These are phyloP conservation scores for Capronia americana DNA, from an alignment of 2,329 filamentous ascomycete genomes.

Conservation along the genomic window DNA sequence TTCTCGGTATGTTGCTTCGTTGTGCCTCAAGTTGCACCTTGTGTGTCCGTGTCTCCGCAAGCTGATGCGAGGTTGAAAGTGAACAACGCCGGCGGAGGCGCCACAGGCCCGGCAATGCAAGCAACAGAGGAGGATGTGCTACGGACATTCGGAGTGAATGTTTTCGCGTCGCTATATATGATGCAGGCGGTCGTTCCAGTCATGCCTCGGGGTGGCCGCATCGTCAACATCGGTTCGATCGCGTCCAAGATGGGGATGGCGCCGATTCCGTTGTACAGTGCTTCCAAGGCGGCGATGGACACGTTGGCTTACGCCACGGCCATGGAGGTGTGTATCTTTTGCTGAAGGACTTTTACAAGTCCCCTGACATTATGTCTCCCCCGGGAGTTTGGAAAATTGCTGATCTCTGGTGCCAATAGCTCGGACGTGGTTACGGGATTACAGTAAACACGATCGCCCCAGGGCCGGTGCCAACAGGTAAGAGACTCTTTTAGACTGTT, in stretches of 20 bases:
- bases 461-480: constrained; percentile 55
- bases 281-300: constrained; percentile 66
- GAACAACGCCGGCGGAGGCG: constrained; percentile 41
- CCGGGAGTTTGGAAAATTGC: constrained; percentile 47
- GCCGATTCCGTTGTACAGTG: constrained; percentile 53
- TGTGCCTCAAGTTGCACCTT: neutral
- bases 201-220: constrained; percentile 49
- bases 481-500: neutral
- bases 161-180: constrained; percentile 50
- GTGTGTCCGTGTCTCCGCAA: neutral
- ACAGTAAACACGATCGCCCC: constrained; percentile 60
- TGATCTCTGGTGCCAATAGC: constrained; percentile 30
- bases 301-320: constrained; percentile 62
- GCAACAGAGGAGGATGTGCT: constrained; percentile 54
- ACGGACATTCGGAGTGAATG: constrained; percentile 62
- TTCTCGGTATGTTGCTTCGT: constrained; percentile 34
- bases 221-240: constrained; percentile 52
- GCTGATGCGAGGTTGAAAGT: constrained; percentile 21
- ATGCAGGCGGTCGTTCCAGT: constrained; percentile 26
- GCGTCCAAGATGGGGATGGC: constrained; percentile 30
- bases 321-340: constrained; percentile 55
- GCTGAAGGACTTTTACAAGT: neutral
- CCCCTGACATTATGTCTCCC: neutral
- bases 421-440: constrained; percentile 54
- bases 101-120: constrained; percentile 35